These are phyloP conservation scores for Brassica napus DNA, from an alignment of 345 rosid species.

Conservation along the genomic window DNA sequence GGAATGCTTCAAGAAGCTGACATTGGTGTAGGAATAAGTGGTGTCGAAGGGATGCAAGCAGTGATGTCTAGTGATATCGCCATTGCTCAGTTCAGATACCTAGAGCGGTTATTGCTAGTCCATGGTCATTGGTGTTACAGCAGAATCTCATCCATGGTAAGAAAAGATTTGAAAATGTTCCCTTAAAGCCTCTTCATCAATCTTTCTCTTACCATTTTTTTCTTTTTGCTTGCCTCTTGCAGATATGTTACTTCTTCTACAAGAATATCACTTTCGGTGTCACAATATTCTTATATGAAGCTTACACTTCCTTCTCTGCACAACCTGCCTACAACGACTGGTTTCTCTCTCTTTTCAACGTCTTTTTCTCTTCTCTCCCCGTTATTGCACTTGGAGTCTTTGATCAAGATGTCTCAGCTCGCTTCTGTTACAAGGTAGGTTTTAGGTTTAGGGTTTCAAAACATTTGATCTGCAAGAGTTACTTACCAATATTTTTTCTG, in stretches of 20 bases:
- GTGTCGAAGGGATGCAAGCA: slow-evolving; percentile 99
- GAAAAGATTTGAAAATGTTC: too few relatives aligned
- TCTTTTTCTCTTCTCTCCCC: slow-evolving; percentile 82
- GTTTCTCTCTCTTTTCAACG: slow-evolving; percentile 71
- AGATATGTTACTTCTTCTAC: slow-evolving; percentile 98
- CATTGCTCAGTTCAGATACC: slow-evolving; percentile 90
- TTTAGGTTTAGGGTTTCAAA: not conserved
- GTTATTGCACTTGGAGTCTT: slow-evolving; percentile 82
- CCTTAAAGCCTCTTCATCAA: not conserved
- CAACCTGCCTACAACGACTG: slow-evolving; percentile 81
- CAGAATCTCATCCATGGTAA: slow-evolving; percentile 83
- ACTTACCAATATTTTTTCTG: not conserved
- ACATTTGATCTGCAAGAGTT: slow-evolving; percentile 41
- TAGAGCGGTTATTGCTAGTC: slow-evolving; percentile 81
- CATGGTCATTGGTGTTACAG: slow-evolving; percentile 99
- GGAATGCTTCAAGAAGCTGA: slow-evolving; percentile 99
- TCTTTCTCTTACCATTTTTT: not conserved
- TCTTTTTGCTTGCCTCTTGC: slow-evolving; percentile 11
- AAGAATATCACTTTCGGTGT: slow-evolving; percentile 86
- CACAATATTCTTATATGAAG: slow-evolving; percentile 74
- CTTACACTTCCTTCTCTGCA: slow-evolving; percentile 81
- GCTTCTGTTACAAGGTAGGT: slow-evolving; percentile 70
- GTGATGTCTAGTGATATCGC: slow-evolving; percentile 95
- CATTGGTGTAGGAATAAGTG: slow-evolving; percentile 90
- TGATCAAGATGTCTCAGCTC: slow-evolving; percentile 93